phyloP scores from a whole-genome alignment of 805 yeast species.

The Kluyveromyces lactis region DNA sequence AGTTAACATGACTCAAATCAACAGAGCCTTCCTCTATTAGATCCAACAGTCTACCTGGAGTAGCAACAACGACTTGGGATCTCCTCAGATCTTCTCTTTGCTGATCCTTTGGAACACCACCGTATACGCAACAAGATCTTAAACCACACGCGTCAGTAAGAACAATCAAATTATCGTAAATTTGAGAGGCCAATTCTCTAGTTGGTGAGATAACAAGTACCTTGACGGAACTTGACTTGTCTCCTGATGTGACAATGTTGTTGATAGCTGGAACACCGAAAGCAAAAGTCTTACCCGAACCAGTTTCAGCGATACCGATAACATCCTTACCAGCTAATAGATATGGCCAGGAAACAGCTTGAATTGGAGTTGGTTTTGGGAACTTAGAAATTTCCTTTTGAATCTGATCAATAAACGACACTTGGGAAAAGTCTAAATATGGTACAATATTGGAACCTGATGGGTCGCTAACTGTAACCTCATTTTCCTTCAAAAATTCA shows the following conservation, averaged over 20 bases:
- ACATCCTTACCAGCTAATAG: slow-evolving; percentile 73
- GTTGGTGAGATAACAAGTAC: slow-evolving; percentile 92
- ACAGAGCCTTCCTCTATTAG: slow-evolving; percentile 82
- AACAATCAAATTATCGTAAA: slow-evolving; percentile 65
- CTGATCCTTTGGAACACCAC: slow-evolving; percentile 95
- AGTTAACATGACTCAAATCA: slow-evolving; percentile 56
- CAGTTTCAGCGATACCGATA: slow-evolving; percentile 97
- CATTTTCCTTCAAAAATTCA: slow-evolving; percentile 58
- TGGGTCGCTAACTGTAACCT: slow-evolving; percentile 73
- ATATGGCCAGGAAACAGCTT: slow-evolving; percentile 92
- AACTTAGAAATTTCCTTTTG: slow-evolving; percentile 58
- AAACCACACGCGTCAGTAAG: slow-evolving; percentile 56
- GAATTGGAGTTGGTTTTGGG: slow-evolving; percentile 93
- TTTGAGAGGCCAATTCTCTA: slow-evolving; percentile 94
- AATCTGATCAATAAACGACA: slow-evolving; percentile 49
- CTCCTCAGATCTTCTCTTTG: slow-evolving; percentile 63
- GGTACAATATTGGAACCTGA: slow-evolving; percentile 50
- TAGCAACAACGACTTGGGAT: slow-evolving; percentile 83
- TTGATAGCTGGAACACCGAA: slow-evolving; percentile 96
- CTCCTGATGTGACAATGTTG: slow-evolving; percentile 38
- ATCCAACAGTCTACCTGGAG: slow-evolving; percentile 96
- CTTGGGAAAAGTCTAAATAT: slow-evolving; percentile 54
- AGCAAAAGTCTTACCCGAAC: slow-evolving; percentile 96
- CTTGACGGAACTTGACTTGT: slow-evolving; percentile 42
- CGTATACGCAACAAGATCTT: slow-evolving; percentile 79